Evolutionary conservation across 75 land plant species (phyloP).

Genomic region (Selaginella moellendorffii): DNA sequence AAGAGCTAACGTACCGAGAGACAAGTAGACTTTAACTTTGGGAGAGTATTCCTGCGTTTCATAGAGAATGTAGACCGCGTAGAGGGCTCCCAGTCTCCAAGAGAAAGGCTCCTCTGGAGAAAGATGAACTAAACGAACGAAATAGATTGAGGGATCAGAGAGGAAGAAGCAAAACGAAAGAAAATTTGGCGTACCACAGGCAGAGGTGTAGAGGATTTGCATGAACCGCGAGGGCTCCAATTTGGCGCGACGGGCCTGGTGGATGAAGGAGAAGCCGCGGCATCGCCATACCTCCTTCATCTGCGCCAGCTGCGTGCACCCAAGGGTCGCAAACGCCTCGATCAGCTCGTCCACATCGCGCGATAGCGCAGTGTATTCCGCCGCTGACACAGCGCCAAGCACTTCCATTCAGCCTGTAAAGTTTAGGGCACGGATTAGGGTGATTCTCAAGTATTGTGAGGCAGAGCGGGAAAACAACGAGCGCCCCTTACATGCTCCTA

Average conservation of each 20-base stretch:
- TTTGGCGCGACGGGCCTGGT: slow-evolving; percentile 47
- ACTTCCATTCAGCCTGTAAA: too few species aligned
- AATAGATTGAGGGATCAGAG: background rate
- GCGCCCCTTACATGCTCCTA: too few species aligned
- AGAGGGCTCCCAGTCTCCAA: slow-evolving; percentile 67
- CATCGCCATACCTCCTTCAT: slow-evolving; percentile 56
- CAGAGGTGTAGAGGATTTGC: slow-evolving; percentile 62
- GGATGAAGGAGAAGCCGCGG: slow-evolving; percentile 70
- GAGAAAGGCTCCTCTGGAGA: slow-evolving; percentile 27
- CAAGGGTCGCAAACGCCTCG: slow-evolving; percentile 5
- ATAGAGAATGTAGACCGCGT: slow-evolving; percentile 77
- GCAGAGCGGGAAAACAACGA: too few species aligned
- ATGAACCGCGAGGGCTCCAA: slow-evolving; percentile 43
- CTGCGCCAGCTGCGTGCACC: slow-evolving; percentile 25
- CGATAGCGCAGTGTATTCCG: background rate
- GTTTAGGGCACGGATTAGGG: too few species aligned
- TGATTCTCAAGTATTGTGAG: too few species aligned
- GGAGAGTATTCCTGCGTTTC: slow-evolving; percentile 71
- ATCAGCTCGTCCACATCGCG: background rate
- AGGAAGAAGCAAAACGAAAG: background rate
- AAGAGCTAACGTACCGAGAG: slow-evolving; percentile 62
- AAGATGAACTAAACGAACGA: slow-evolving; percentile 38
- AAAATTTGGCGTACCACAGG: slow-evolving; percentile 28
- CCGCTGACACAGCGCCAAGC: too few species aligned
- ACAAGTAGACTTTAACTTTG: slow-evolving; percentile 55